Percentiles rank a stretch among this genome's conserved stretches.
phyloP scores from a whole-genome alignment of 305 asterid genomes.

The Rubia peregrina region DNA sequence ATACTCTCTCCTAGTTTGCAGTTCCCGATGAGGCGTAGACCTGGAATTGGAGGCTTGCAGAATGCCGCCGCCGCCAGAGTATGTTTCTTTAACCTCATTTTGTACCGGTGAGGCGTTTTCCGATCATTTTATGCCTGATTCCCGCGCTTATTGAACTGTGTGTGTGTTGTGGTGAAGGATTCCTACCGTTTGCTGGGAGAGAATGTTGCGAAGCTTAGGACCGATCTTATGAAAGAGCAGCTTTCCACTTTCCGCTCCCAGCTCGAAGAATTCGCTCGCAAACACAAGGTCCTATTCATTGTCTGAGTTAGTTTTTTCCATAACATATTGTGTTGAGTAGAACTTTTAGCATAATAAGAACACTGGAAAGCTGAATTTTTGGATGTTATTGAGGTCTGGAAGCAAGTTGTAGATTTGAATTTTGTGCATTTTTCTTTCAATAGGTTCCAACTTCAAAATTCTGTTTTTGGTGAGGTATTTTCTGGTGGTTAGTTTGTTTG shows the following conservation, averaged over 20 bases:
- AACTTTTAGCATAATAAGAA: not conserved
- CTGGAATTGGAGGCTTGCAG: conserved; percentile 94
- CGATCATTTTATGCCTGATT: not conserved
- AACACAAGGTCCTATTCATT: conserved; percentile 62
- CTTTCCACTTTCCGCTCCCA: conserved; percentile 88
- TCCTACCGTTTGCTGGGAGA: conserved; percentile 83
- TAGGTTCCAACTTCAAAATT: not conserved
- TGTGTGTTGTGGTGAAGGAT: conserved; percentile 37
- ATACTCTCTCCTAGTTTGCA: not conserved
- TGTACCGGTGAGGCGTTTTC: not conserved
- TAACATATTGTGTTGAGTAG: not conserved
- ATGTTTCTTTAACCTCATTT: conserved; percentile 13
- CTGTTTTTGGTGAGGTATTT: not conserved
- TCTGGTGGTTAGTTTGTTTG: not conserved
- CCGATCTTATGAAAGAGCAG: conserved; percentile 95
- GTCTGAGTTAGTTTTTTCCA: not conserved
- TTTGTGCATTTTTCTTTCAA: not conserved
- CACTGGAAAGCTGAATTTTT: not conserved
- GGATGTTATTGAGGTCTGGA: not conserved
- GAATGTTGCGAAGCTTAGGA: conserved; percentile 90
- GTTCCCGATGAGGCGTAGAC: conserved; percentile 70
- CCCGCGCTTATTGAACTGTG: not conserved
- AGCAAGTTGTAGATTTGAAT: not conserved
- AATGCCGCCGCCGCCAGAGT: conserved; percentile 96
- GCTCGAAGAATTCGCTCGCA: conserved; percentile 91